These are phyloP conservation scores for Pichia terricola DNA, from an alignment of 1,139 yeast species.

Conservation along the genomic window DNA sequence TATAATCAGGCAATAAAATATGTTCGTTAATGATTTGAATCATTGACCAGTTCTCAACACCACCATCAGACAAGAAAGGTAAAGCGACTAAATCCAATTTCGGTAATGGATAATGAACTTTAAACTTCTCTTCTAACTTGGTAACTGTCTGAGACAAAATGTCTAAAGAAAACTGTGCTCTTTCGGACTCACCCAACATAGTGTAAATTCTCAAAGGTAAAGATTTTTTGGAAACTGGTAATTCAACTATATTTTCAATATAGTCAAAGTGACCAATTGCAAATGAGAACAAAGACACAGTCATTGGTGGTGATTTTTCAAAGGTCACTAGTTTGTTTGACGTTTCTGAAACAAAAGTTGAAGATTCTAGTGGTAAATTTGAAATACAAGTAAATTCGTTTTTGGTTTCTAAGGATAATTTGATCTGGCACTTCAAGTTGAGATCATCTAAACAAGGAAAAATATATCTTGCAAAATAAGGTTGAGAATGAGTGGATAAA, in stretches of 20 bases:
- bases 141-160: constrained; percentile 40
- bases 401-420: constrained; percentile 38
- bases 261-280: constrained; percentile 55
- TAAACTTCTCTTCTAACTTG: constrained; percentile 32
- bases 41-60: constrained; percentile 73
- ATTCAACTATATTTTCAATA: constrained; percentile 28
- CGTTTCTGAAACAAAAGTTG: constrained; percentile 17
- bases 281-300: constrained; percentile 57
- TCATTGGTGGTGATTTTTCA: constrained; percentile 45
- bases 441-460: constrained; percentile 64
- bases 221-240: constrained; percentile 15
- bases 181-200: constrained; percentile 40
- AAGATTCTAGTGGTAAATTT: constrained; percentile 30
- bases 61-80: constrained; percentile 66
- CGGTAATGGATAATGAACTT: constrained; percentile 40
- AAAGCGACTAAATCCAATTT: constrained; percentile 59
- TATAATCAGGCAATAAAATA: constrained; percentile 32
- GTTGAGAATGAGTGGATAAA: constrained; percentile 64
- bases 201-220: constrained; percentile 46
- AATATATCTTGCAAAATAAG: constrained; percentile 48
- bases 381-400: constrained; percentile 40
- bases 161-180: constrained; percentile 38
- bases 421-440: constrained; percentile 40
- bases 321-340: constrained; percentile 33
- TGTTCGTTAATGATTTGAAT: constrained; percentile 49